Base-by-base conservation (phyloP, 106 monocot genomes). In the Dioscorea alata region DNA sequence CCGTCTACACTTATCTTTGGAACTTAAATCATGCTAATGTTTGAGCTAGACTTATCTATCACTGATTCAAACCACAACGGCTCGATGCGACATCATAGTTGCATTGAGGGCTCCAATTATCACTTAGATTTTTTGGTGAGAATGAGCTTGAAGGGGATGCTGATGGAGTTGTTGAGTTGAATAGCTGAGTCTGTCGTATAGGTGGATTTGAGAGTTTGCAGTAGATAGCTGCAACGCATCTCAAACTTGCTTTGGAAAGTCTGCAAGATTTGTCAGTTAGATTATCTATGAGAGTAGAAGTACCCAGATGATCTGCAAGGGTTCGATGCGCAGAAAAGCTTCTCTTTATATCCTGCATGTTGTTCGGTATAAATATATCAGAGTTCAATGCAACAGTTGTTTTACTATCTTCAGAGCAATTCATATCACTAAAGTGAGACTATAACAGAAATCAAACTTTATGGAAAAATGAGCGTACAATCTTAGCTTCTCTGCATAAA, bases 171-270 rank as follows among this genome's bases (percentile, higher is more conserved):
- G 85, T 74, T 62, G 48, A 76, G 60, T 28, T 28, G 28, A 28
- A 28, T 28, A 28, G 28, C 28, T 28, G 28, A 28, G 28, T 28
- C 28, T 28, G 28, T 28, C 3, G 2, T 28, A 28, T 28, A 28
- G 28, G 28, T 28, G 28, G 28, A 28, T 28, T 28, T 28, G 3
- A 1, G 28, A 28, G 2, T 28, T 28, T 28, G 28, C 3, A 28
- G 28, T 28, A 3, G 3, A 97, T 67, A 24, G 89, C 65, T 49
- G 86, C 76, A 64, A 97, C 89, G 76, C 92, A 97, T 76, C 66
- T 86, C 67, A 97, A 50, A 13, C 92, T 92, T 64, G 89, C 92
- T 76, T 86, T 84, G 34, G 96, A 97, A 58, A 97, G 86, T 81
- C 69, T 86, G 67, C 84, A 75, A 20, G 82, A 79, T 19, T 66